phyloP scores from a whole-genome alignment of 1,284 basidiomycete species.

The Lentinula novae-zelandiae region DNA sequence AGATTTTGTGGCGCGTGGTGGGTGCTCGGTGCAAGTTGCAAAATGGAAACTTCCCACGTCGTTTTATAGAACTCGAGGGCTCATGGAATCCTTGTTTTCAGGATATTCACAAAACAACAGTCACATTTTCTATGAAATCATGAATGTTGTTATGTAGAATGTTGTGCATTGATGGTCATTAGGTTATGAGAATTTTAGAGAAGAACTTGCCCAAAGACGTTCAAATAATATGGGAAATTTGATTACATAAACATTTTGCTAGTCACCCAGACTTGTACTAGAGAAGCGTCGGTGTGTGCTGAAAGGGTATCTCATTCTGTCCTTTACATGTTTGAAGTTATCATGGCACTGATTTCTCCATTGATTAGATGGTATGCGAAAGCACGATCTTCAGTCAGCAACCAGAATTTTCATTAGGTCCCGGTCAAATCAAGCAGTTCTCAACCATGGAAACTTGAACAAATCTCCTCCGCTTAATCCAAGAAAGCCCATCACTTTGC shows the following conservation, averaged over 20 bases:
- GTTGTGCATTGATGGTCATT: no score
- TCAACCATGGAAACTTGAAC: not conserved
- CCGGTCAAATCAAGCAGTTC: not conserved
- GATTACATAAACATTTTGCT: no score
- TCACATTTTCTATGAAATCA: no score
- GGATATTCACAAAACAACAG: no score
- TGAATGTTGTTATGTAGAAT: no score
- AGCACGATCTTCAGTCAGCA: not conserved
- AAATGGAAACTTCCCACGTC: not conserved
- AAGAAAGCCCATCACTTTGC: not conserved
- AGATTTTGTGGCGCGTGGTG: not conserved
- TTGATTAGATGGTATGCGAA: conserved; percentile 1
- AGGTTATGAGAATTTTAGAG: no score
- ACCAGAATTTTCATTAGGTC: not conserved
- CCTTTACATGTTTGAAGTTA: no score
- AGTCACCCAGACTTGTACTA: no score
- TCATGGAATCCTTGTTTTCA: no score
- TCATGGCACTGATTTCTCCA: not conserved
- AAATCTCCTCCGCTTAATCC: not conserved
- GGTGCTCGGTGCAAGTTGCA: not conserved
- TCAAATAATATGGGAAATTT: no score
- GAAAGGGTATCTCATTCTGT: not conserved
- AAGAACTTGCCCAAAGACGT: no score
- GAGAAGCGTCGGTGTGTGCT: not conserved
- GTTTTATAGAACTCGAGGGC: not conserved